Percentiles rank a stretch among this genome's conserved stretches.
Evolutionary conservation across 2,329 filamentous ascomycete genomes (phyloP).

Genomic region (Macroventuria anomochaeta): DNA sequence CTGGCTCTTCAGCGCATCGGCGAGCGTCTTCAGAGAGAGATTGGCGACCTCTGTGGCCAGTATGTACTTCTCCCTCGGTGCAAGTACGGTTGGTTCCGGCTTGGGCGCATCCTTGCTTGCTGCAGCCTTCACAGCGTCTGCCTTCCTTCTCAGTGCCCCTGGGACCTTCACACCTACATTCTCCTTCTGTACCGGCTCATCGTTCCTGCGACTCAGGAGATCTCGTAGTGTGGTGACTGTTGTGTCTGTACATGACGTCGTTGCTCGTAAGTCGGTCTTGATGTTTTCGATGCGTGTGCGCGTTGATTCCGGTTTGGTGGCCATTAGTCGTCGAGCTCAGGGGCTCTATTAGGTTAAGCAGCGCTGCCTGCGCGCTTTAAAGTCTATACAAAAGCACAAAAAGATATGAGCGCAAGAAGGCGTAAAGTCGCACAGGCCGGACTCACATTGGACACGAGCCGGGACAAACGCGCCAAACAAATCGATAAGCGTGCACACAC

Average conservation of each 20-base stretch:
- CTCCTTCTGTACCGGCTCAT: slow-evolving; percentile 44
- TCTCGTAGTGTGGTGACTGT: slow-evolving; percentile 56
- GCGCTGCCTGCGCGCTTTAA: slow-evolving; percentile 17
- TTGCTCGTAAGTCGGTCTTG: slow-evolving; percentile 56
- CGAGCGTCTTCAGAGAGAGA: slow-evolving; percentile 69
- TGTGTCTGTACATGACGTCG: slow-evolving; percentile 57
- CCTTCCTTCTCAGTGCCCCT: slow-evolving; percentile 33
- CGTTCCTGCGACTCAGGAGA: slow-evolving; percentile 48
- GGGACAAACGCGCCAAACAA: slow-evolving; percentile 14
- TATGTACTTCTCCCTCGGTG: slow-evolving; percentile 66
- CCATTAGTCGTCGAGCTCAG: slow-evolving; percentile 31
- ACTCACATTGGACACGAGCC: slow-evolving; percentile 9
- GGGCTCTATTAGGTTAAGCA: slow-evolving; percentile 14
- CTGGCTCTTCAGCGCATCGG: slow-evolving; percentile 67
- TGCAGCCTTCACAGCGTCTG: slow-evolving; percentile 39
- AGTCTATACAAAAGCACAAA: slow-evolving; percentile 12
- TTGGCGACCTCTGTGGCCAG: slow-evolving; percentile 79
- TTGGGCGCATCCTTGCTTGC: slow-evolving; percentile 47
- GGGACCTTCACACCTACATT: slow-evolving; percentile 41
- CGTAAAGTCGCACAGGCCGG: slow-evolving; percentile 6
- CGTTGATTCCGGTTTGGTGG: slow-evolving; percentile 37
- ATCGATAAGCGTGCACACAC: slow-evolving; percentile 17
- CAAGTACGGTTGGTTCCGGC: slow-evolving; percentile 49
- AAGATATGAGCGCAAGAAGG: slow-evolving; percentile 10
- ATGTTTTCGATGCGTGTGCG: slow-evolving; percentile 58